Evolutionary conservation across 1,139 yeast species (phyloP), one percentile per base, ranked within the genome.

Genomic region (Waltiozyma sp.): DNA sequence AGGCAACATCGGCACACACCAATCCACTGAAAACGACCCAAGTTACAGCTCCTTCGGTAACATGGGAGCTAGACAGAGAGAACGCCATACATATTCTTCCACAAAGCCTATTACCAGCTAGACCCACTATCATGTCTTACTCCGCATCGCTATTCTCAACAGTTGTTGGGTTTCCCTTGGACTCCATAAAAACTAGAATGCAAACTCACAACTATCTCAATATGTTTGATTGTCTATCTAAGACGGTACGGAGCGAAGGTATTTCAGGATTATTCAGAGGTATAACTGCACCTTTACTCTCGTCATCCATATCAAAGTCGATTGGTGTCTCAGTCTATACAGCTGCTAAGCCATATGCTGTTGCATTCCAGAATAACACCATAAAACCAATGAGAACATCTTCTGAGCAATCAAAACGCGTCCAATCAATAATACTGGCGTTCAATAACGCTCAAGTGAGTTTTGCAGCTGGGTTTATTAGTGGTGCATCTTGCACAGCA

Each of bases 151-250:
- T 82, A 41, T 62, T 75, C 14, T 73, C 91, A 14, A 82, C 89
- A 1, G 69, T 77, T 7, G 70, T 77, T n/a, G 94, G 93, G 10
- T 86, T 80, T 56, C 96, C 96, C 0, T 61, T 87, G 41, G 96
- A 87, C 58, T 81, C 94, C 11, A 70, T 87, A 45, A 87, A 87
- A 59, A 85, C 94, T 0, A 64, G 95, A 49, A 79, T 84, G 76
- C 95, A 87, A 59, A 82, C 95, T 0, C 83, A 84, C 59, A 70
- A 72, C 40, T 85, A 76, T 61, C 64, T 65, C 13, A 70, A 76
- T 39, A 72, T 80, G 39, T 61, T 69, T 49, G 78, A 77, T 45
- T 86, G 95, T 57, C 64, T 81, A 15, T 57, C 57, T 31, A 66
- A 70, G 42, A 82, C 95, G 0, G 66, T 77, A 38, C 54, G 57